Conservation (phyloP, 441 rosid species). For the Aquilaria agallochum region DNA sequence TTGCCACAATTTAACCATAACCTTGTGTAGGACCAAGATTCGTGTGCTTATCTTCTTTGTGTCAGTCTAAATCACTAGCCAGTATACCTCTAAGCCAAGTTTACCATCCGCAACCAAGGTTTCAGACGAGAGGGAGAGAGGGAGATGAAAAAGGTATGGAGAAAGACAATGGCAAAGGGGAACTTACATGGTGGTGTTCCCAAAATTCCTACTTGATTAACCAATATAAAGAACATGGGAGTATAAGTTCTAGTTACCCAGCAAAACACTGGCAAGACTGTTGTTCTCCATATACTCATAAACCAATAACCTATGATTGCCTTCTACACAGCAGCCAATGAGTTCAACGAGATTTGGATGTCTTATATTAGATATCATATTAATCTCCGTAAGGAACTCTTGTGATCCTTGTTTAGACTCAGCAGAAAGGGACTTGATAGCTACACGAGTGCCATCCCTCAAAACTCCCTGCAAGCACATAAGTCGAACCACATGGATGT, state of each 20-base stretch:
- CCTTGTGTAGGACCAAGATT: no score
- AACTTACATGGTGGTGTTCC: no score
- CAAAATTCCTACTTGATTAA: no score
- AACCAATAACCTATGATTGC: constrained; percentile 44
- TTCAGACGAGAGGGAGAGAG: no score
- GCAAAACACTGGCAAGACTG: constrained; percentile 61
- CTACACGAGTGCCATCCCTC: constrained; percentile 54
- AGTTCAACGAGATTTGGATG: constrained; percentile 75
- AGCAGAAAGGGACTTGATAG: constrained; percentile 57
- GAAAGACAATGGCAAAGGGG: no score
- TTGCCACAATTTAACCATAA: no score
- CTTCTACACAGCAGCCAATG: constrained; percentile 67
- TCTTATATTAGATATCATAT: constrained; percentile 39
- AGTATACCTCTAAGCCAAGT: no score
- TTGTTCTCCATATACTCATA: constrained; percentile 72
- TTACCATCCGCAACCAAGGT: no score
- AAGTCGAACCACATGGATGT: not conserved
- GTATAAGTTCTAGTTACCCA: constrained; percentile 31
- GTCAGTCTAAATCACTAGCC: no score
- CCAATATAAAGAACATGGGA: not conserved
- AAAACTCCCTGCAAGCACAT: constrained; percentile 47
- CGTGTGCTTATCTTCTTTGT: no score
- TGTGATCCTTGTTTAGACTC: constrained; percentile 65
- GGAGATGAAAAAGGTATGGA: no score
- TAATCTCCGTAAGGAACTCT: constrained; percentile 66